Conservation (phyloP, 75 land plant genomes). For the Pinus taeda region DNA sequence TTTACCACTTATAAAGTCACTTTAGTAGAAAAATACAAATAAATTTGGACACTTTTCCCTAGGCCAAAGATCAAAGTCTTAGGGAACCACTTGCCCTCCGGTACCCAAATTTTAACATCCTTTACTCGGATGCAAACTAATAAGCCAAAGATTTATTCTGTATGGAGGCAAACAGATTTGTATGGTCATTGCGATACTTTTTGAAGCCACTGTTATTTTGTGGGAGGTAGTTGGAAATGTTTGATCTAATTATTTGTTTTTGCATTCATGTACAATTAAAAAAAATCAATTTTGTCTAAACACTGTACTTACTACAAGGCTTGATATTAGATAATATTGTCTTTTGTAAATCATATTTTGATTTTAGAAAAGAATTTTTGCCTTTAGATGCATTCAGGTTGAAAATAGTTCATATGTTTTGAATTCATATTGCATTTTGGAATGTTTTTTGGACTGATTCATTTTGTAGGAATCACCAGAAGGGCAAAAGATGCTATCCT, state of each 20-base stretch:
- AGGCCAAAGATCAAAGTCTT: no score
- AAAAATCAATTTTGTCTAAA: neutral
- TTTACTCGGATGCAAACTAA: neutral
- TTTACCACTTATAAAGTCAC: no score
- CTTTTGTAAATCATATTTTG: no score
- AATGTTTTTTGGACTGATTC: neutral
- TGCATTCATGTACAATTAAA: neutral
- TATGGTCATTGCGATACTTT: neutral
- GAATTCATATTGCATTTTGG: neutral
- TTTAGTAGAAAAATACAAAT: no score
- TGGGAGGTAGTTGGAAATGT: neutral
- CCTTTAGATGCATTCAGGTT: neutral
- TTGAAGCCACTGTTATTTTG: neutral
- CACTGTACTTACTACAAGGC: neutral
- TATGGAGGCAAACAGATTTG: neutral
- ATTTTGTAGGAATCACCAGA: conserved; percentile 73
- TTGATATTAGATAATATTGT: no score
- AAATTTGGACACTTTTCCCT: no score
- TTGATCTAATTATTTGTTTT: neutral
- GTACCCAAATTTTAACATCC: no score
- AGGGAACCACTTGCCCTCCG: no score
- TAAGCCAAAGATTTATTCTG: neutral
- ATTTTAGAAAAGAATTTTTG: neutral
- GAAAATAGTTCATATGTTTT: neutral
- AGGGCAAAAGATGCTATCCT: conserved; percentile 77